Conservation (phyloP, 2,329 filamentous ascomycete genomes). For the Penicillium fuscoglaucum region DNA sequence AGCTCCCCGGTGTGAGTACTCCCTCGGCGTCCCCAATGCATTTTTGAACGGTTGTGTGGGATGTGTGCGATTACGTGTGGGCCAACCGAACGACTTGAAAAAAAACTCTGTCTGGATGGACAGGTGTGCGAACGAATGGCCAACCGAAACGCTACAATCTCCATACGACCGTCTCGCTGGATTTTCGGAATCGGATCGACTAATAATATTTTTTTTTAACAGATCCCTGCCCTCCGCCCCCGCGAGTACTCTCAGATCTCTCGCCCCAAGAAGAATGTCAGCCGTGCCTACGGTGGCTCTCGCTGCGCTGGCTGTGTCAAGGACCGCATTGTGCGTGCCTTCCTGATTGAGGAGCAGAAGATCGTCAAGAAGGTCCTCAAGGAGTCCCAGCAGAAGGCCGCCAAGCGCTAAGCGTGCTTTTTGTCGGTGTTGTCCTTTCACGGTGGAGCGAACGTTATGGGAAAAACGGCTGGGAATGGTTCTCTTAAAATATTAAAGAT, state of each 20-base stretch:
- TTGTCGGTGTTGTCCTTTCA: constrained; percentile 39
- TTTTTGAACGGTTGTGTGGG: constrained; percentile 18
- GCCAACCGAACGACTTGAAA: constrained; percentile 14
- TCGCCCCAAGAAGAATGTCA: constrained; percentile 98
- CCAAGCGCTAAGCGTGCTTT: constrained; percentile 46
- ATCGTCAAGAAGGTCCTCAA: constrained; percentile 99
- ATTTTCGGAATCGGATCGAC: constrained; percentile 8
- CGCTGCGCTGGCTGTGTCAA: constrained; percentile 98
- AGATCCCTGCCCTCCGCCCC: constrained; percentile 95
- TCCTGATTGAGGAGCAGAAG: constrained; percentile 99
- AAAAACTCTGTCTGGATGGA: constrained; percentile 14
- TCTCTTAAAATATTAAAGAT: constrained; percentile 36
- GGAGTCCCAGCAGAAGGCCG: constrained; percentile 78
- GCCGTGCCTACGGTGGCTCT: constrained; percentile 96
- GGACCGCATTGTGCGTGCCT: constrained; percentile 95
- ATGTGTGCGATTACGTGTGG: constrained; percentile 19
- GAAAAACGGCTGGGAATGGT: constrained; percentile 40
- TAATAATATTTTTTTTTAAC: constrained; percentile 17
- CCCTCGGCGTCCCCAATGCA: constrained; percentile 20
- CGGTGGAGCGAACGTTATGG: constrained; percentile 38
- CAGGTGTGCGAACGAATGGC: constrained; percentile 16
- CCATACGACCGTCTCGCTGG: constrained; percentile 8
- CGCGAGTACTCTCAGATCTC: constrained; percentile 97
- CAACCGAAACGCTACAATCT: constrained; percentile 10
- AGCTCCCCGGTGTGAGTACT: constrained; percentile 92